Base-by-base conservation (phyloP, 805 yeast species). In the Candida maris region DNA sequence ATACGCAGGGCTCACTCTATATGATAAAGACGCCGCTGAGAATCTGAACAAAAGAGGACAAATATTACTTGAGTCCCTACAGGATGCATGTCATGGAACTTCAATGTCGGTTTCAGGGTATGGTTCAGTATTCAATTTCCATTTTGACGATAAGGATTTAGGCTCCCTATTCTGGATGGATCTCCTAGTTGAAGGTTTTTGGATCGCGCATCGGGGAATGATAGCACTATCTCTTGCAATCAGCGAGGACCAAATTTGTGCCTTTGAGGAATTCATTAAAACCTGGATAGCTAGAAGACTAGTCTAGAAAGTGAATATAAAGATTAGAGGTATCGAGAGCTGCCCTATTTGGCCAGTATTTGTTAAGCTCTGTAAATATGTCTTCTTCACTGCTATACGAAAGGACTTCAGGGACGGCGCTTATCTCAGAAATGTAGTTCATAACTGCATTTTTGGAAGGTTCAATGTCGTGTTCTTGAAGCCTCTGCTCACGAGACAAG, bases 171-270 rank as follows among this genome's bases (percentile, higher is more conserved):
- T 43, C 16, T 43, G 47, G 47, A 24, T 43, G 28, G 45, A 41
- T 15, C 32, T 43, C 37, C 14, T 43, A 9, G 22, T 19, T n/a
- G 38, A 27, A 23, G 47, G 47, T 5, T 37, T 7, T 23, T 43
- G 47, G 47, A 23, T 40, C 1, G 42, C 45, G 14, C 18, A 34
- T 22, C 33, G 47, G 27, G 47, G 47, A 8, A 43, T 43, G 47
- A 18, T 43, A 15, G 29, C 32, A 14, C 30, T 43, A 32, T 36
- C 23, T 18, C 42, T 40, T 3, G 34, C 29, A 3, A 7, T 37
- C 10, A 30, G 37, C 6, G 39, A 40, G 10, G 35, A 24, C 12
- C 37, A 43, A n/a, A 21, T 43, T 3, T 35, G 31, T 2, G 22
- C 15, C 22, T 39, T 39, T 23, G 34, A 26, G 7, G 10, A 24